A percentile compares a stretch with the other conserved stretches of the same genome.
phyloP scores from a whole-genome alignment of 257 asterid genomes.

The Thymus mandschuricus region DNA sequence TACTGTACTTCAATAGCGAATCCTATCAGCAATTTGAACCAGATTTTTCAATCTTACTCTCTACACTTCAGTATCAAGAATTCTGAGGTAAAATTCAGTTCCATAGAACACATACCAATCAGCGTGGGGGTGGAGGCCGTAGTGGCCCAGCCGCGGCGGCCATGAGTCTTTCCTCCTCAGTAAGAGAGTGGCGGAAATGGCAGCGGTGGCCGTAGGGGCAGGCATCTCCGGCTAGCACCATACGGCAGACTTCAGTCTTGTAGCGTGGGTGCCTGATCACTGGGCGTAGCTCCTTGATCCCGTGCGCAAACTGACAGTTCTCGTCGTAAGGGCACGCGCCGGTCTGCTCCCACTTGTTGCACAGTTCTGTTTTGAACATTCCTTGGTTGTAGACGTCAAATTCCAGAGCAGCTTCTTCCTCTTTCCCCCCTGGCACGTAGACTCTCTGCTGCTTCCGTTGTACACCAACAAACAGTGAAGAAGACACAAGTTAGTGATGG shows the following conservation, averaged over 20 bases:
- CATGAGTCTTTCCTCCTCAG: slow-evolving; percentile 62
- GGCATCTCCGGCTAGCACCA: slow-evolving; percentile 68
- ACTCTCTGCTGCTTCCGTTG: slow-evolving; percentile 54
- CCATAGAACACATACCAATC: slow-evolving; percentile 13
- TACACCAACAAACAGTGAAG: not conserved
- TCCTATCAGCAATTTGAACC: slow-evolving; percentile 18
- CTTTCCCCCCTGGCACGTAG: slow-evolving; percentile 55
- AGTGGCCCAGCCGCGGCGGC: slow-evolving; percentile 25
- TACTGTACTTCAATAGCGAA: not conserved
- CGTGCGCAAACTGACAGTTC: slow-evolving; percentile 82
- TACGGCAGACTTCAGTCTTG: slow-evolving; percentile 80
- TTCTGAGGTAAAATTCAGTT: not conserved
- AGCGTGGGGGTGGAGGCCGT: slow-evolving; percentile 22
- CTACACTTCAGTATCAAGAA: not conserved
- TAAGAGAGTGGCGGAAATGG: slow-evolving; percentile 83
- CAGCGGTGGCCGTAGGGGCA: slow-evolving; percentile 87
- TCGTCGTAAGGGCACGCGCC: slow-evolving; percentile 74
- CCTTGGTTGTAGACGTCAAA: slow-evolving; percentile 82
- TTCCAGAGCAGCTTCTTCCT: slow-evolving; percentile 55
- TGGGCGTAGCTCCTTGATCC: slow-evolving; percentile 74
- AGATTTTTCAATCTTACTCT: slow-evolving; percentile 14
- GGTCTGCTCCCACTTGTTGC: slow-evolving; percentile 88
- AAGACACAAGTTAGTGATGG: not conserved
- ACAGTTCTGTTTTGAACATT: slow-evolving; percentile 75
- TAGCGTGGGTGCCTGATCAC: slow-evolving; percentile 89